Base-by-base conservation (phyloP, 768 basidiomycete genomes). In the Leccinellum luteum region DNA sequence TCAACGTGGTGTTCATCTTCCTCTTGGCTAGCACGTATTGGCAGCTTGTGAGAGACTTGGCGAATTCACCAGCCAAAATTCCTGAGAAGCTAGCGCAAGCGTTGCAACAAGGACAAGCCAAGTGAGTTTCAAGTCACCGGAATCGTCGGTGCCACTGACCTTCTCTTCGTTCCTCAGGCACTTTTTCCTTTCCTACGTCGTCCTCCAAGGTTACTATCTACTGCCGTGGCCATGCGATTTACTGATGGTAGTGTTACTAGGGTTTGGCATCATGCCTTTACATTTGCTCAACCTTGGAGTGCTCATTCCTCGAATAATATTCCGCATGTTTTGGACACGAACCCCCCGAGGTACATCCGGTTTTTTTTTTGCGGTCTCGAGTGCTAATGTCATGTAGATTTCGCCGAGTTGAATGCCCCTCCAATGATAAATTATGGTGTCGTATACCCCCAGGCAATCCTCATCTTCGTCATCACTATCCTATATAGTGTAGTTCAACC, bases 351-450 rank as follows among this genome's bases (percentile, higher is more conserved):
- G 94, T 91, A 64, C 30, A 78, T 65, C 12, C 5, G 0, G 17
- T 30, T 44, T 21, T 28, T 34, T 5, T 14, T 3, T 15, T 13
- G 45, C 2, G 28, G 10, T 49, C 13, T 32, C 34, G 53, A 34
- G 38, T 17, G 19, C 47, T 58, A 19, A 65, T 6, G n/a, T 32
- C 25, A 35, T 15, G 13, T 66, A 98, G 96, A 99, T 66, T 95
- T 86, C 61, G 96, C 94, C 17, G 97, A 97, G 70, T 80, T 98
- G 15, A 97, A 99, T 67, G 94, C 94, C 0, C 97, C 97, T 6
- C 94, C 97, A 0, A 92, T 95, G 89, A 90, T 98, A 74, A 98
- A 98, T 73, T 96, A 98, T 64, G 97, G 97, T 51, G 83, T 90
- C 51, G 94, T 99, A 12, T 99, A 98, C 70, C 97, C 97, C 0